Conservation (phyloP, 2,329 filamentous ascomycete species). For the Talaromyces sp. region DNA sequence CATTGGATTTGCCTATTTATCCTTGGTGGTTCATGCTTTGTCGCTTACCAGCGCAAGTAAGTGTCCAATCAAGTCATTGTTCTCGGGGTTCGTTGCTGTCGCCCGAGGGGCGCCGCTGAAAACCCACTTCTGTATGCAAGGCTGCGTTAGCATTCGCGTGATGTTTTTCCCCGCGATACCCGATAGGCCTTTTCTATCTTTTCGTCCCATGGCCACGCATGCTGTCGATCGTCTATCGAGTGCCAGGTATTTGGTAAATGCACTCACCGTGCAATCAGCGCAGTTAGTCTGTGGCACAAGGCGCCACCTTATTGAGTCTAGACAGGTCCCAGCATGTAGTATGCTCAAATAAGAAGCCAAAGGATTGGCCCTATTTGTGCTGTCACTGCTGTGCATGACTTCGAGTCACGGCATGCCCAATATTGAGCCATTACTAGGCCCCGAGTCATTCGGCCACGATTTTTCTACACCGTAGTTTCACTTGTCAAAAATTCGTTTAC, state of each 20-base stretch:
- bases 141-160: background rate
- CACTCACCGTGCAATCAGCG: background rate
- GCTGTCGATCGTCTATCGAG: background rate
- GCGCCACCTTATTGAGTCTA: background rate
- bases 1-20: background rate
- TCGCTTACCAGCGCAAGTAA: background rate
- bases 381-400: too few relatives aligned
- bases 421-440: background rate
- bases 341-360: background rate
- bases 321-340: background rate
- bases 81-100: background rate
- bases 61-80: background rate
- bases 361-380: background rate
- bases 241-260: background rate
- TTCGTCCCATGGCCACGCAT: background rate
- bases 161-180: background rate
- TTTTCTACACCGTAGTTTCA: background rate
- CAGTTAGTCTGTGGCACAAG: background rate
- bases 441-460: background rate
- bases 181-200: background rate
- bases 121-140: background rate
- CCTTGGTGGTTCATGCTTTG: background rate
- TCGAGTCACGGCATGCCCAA: background rate
- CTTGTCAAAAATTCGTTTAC: background rate
- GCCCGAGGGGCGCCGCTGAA: background rate